Evolutionary conservation across 495 filamentous ascomycete genomes (phyloP).

Genomic region (Thermothielavioides terrestris): DNA sequence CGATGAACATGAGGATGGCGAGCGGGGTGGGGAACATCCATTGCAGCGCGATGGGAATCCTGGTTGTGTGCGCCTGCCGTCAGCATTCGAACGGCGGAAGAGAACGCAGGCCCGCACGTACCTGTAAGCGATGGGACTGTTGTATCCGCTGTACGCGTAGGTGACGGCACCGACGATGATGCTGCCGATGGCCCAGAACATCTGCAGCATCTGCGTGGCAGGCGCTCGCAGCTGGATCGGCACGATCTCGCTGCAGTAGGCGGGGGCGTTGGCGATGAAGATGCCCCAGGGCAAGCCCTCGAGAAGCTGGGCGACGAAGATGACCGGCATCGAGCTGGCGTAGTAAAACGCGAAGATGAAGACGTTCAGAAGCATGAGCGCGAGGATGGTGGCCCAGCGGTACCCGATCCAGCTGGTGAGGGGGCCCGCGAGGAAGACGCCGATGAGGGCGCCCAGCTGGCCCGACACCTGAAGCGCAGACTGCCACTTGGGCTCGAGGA

Average conservation of each 20-base stretch:
- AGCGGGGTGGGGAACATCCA: not conserved
- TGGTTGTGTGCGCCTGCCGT: not conserved
- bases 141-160: not conserved
- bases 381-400: not conserved
- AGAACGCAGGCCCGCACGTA: no score
- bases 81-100: not conserved
- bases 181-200: not conserved
- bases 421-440: not conserved
- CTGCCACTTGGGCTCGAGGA: not conserved
- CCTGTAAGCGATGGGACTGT: not conserved
- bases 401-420: not conserved
- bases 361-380: not conserved
- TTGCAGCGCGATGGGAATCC: not conserved
- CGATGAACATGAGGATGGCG: not conserved
- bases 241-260: not conserved
- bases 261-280: not conserved
- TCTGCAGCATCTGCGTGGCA: not conserved
- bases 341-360: not conserved
- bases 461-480: not conserved
- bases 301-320: not conserved
- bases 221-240: not conserved
- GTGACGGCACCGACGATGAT: not conserved
- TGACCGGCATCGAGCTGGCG: not conserved
- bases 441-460: not conserved
- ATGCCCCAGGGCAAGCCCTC: not conserved